Conservation (phyloP, 2,329 filamentous ascomycete genomes). For the Zasmidium citrigriseum region DNA sequence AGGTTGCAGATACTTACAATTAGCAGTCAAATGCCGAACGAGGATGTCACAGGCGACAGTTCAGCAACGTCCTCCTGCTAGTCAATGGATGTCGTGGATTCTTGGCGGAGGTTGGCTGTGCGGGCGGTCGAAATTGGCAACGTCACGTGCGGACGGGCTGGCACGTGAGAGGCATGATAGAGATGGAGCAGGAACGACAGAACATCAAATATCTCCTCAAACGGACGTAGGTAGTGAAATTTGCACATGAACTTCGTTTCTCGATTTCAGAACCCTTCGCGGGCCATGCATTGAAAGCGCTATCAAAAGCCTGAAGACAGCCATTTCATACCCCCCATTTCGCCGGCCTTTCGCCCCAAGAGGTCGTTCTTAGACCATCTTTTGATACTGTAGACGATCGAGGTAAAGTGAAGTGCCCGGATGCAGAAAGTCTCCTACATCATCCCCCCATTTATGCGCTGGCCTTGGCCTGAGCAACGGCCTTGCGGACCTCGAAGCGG, state of each 20-base stretch:
- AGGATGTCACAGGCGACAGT: slow-evolving; percentile 8
- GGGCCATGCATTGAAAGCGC: slow-evolving; percentile 27
- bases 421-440: slow-evolving; percentile 14
- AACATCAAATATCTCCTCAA: too few species aligned
- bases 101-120: too few species aligned
- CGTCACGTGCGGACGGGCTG: too few species aligned
- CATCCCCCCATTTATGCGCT: slow-evolving; percentile 45
- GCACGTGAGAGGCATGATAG: too few species aligned
- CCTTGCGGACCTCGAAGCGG: slow-evolving; percentile 97
- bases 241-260: neutral
- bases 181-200: too few species aligned
- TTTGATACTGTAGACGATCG: slow-evolving; percentile 17
- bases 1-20: slow-evolving; percentile 13
- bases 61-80: slow-evolving; percentile 19
- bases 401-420: slow-evolving; percentile 16
- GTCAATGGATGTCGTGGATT: neutral
- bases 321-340: slow-evolving; percentile 25
- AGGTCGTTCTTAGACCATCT: slow-evolving; percentile 13
- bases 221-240: too few species aligned
- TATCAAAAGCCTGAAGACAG: slow-evolving; percentile 28
- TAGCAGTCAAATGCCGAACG: slow-evolving; percentile 17
- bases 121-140: too few species aligned
- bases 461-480: slow-evolving; percentile 88
- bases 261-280: neutral
- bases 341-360: slow-evolving; percentile 20